A percentile compares a stretch with the other conserved stretches of the same genome.
phyloP scores from a whole-genome alignment of 208 protist species.

The Trypanosoma caninum region DNA sequence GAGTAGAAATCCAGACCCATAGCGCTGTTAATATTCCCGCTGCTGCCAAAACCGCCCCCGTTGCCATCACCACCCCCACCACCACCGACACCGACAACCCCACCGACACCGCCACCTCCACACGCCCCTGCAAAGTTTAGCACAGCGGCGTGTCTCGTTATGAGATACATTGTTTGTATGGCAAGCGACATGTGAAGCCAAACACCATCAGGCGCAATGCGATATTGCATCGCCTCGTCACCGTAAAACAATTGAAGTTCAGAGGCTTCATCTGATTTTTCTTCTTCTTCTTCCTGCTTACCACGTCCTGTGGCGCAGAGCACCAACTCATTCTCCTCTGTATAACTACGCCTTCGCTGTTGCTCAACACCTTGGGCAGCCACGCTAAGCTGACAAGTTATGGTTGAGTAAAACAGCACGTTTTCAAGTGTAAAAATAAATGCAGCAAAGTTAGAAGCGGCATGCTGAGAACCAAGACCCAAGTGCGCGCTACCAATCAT shows the following conservation, averaged over 20 bases:
- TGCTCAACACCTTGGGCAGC: not conserved
- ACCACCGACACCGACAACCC: not conserved
- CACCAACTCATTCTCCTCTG: conserved; percentile 51
- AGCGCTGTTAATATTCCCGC: conserved; percentile 8
- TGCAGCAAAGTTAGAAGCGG: conserved; percentile 45
- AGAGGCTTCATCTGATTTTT: not conserved
- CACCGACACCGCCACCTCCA: not conserved
- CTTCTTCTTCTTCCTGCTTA: conserved; percentile 1
- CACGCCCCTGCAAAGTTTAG: conserved; percentile 58
- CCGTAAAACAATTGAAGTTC: not conserved
- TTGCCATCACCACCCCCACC: conserved; percentile 1
- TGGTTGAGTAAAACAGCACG: conserved; percentile 66
- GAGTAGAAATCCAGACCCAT: not conserved
- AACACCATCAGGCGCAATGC: conserved; percentile 50
- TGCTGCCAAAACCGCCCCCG: conserved; percentile 5
- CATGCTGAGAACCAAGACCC: conserved; percentile 34
- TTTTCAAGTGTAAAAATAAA: conserved; percentile 61
- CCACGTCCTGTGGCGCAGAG: not conserved
- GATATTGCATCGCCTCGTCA: conserved; percentile 24
- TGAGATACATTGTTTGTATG: conserved; percentile 51
- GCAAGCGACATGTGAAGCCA: conserved; percentile 79
- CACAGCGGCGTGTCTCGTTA: conserved; percentile 42
- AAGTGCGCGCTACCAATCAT: conserved; percentile 13
- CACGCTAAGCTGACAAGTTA: not conserved
- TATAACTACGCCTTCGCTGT: conserved; percentile 34